Base-by-base conservation (phyloP, 1,284 basidiomycete species). In the Neonothopanus nambi region DNA sequence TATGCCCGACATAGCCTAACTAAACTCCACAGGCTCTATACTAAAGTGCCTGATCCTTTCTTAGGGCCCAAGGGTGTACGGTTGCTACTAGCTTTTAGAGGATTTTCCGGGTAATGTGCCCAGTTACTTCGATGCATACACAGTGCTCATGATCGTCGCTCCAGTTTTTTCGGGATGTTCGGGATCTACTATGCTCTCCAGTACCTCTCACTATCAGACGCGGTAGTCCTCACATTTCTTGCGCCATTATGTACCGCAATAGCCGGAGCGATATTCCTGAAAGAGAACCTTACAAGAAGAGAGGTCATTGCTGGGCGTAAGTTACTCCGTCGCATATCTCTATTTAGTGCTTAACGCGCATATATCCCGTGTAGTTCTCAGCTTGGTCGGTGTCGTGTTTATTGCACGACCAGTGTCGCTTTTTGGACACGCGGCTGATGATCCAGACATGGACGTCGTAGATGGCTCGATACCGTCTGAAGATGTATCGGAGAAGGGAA, bases 211-310 rank as follows among this genome's bases (percentile, higher is more conserved):
- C 72, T 93, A 0, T 87, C 87, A 11, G 91, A 93, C 64, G 82
- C 87, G 0, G 87, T 85, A 0, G 87, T 90, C 13, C 73, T 95
- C 46, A 85, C 84, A 0, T 93, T 93, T 70, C 75, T 95, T 8
- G 69, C 80, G 0, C 92, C 92, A 0, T 77, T 85, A 52, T 75
- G 79, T 9, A 90, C 88, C 0, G 84, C 82, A 0, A 65, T 92
- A n/a, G 70, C 85, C 2, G 91, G 85, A 0, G 81, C 80, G 5
- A 54, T 92, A 2, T 73, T 93, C 21, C 72, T 95, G 7, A 76
- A 79, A 15, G 91, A 94, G 64, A 70, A 67, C 0, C 83, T 90
- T 58, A 77, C 79, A 0, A 66, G 70, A 46, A 76, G 72, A 55
- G 84, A 93, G 65, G 75, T 79, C 2, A 33, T 84, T 6, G 87